Conservation (phyloP, 495 filamentous ascomycete genomes). For the Aspergillus coremiiformis region DNA sequence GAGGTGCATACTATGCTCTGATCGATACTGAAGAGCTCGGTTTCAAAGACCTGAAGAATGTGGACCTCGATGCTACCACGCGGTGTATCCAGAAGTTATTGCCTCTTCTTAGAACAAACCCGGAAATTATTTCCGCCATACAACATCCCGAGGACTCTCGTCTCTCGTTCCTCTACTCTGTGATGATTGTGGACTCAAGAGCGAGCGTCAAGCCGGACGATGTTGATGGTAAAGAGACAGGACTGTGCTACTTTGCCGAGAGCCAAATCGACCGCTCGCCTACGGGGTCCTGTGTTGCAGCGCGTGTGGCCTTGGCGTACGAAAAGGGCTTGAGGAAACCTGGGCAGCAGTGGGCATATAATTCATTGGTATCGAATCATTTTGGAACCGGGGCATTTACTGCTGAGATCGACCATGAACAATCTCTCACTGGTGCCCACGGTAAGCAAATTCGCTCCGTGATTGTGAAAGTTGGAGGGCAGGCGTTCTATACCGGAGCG, state of each 20-base stretch:
- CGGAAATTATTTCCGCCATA: conserved; percentile 10
- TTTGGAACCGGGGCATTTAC: conserved; percentile 12
- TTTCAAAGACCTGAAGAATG: conserved; percentile 10
- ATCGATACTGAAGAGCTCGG: conserved; percentile 16
- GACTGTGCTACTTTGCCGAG: conserved; percentile 20
- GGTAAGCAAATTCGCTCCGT: conserved; percentile 1
- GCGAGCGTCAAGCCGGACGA: conserved; percentile 5
- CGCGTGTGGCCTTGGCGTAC: conserved; percentile 16
- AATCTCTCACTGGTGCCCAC: neutral
- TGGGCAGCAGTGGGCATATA: conserved; percentile 20
- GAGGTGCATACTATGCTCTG: conserved; percentile 22
- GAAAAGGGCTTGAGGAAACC: conserved; percentile 9
- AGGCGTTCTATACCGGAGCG: conserved; percentile 12
- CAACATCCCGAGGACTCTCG: conserved; percentile 14
- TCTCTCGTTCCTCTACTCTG: conserved; percentile 20
- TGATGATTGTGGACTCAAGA: conserved; percentile 18
- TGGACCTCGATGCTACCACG: conserved; percentile 12
- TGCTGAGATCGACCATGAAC: conserved; percentile 8
- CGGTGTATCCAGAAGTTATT: conserved; percentile 13
- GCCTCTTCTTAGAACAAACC: conserved; percentile 8
- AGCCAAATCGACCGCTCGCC: conserved; percentile 23
- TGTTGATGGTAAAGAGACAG: conserved; percentile 14
- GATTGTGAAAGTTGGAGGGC: conserved; percentile 12
- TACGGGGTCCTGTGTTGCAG: conserved; percentile 20
- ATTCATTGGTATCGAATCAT: conserved; percentile 23